A percentile compares a stretch with the other conserved stretches of the same genome.
Evolutionary conservation across 176 grass and related monocot species (phyloP).

Genomic region (Hordeum marinum): DNA sequence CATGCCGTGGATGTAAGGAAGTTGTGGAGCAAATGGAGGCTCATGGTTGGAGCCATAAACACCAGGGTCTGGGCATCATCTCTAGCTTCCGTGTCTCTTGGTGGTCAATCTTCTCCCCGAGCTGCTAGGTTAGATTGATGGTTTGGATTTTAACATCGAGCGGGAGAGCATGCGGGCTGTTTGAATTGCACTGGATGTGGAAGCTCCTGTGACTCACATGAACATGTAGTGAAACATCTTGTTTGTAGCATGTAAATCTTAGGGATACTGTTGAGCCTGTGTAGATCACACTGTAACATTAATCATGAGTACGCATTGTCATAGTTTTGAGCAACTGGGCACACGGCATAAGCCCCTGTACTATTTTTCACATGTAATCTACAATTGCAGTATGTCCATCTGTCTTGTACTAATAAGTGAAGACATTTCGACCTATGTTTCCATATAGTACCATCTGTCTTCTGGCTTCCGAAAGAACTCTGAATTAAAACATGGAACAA

Average conservation of each 20-base stretch:
- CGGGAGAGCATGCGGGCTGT: background rate
- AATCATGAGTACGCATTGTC: conserved; percentile 1
- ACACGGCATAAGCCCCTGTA: background rate
- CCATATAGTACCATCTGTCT: background rate
- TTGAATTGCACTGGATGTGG: conserved; percentile 22
- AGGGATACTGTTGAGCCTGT: conserved; percentile 38
- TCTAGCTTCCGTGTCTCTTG: conserved; percentile 50
- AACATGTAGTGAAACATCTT: conserved; percentile 34
- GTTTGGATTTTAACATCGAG: background rate
- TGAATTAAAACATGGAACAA: background rate
- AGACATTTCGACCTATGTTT: background rate
- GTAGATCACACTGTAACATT: conserved; percentile 47
- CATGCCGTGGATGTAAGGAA: conserved; percentile 66
- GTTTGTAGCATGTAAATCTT: conserved; percentile 60
- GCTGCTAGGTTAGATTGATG: conserved; percentile 35
- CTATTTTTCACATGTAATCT: conserved; percentile 17
- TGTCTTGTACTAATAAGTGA: background rate
- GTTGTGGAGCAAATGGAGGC: conserved; percentile 73
- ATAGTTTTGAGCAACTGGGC: conserved; percentile 22
- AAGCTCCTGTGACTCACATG: conserved; percentile 43
- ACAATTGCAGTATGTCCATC: background rate
- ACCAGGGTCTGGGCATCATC: conserved; percentile 58
- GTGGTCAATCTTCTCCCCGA: conserved; percentile 43
- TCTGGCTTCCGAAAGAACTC: background rate
- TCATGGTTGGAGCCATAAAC: conserved; percentile 45